Percentiles rank a stretch among this genome's conserved stretches.
Conservation (phyloP, 2,329 filamentous ascomycete species). For the Venturia pyrina region DNA sequence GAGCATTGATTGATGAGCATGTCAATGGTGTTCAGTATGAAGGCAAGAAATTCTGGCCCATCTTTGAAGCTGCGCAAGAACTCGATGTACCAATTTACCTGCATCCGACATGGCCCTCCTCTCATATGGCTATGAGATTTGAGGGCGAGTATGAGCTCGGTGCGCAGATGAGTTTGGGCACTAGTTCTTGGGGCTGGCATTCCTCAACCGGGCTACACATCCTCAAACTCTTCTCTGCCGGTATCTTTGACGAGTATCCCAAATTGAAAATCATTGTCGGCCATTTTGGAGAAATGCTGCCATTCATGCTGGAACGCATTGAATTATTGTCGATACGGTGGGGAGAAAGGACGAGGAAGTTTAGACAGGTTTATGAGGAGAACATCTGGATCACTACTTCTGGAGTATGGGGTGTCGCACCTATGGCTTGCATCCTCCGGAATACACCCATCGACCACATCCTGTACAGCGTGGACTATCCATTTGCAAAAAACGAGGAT, state of each 20-base stretch:
- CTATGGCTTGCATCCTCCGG: constrained; percentile 34
- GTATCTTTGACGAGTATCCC: constrained; percentile 46
- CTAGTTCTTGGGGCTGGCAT: constrained; percentile 43
- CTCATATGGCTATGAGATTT: constrained; percentile 22
- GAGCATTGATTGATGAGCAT: constrained; percentile 38
- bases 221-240: constrained; percentile 40
- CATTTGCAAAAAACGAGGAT: constrained; percentile 40
- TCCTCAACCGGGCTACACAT: constrained; percentile 39
- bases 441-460: constrained; percentile 41
- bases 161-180: constrained; percentile 26
- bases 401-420: constrained; percentile 41
- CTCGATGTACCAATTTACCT: constrained; percentile 36
- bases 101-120: constrained; percentile 29
- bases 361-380: constrained; percentile 42
- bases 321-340: constrained; percentile 18
- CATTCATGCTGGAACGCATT: constrained; percentile 44
- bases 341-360: constrained; percentile 24
- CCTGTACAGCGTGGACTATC: constrained; percentile 49
- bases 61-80: constrained; percentile 31
- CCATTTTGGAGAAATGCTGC: constrained; percentile 44
- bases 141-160: constrained; percentile 27
- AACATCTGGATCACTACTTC: constrained; percentile 51
- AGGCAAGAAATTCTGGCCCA: constrained; percentile 30
- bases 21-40: constrained; percentile 34
- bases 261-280: constrained; percentile 45